Base-by-base conservation (phyloP, 768 basidiomycete species). In the Hydnum rufescens region DNA sequence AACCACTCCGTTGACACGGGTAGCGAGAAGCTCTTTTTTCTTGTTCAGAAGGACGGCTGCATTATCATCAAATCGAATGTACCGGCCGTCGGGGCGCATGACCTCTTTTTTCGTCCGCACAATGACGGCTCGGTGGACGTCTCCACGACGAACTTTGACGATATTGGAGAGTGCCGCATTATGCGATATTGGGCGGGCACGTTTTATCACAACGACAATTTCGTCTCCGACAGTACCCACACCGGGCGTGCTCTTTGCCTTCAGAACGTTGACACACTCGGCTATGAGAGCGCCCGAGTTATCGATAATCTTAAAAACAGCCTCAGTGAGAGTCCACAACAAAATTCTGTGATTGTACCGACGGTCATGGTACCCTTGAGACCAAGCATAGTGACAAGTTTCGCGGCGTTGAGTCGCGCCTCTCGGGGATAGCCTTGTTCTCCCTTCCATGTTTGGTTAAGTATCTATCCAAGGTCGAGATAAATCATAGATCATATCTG, bases 191-290 rank as follows among this genome's bases (percentile, higher is more conserved):
- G 90, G 88, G 13, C 90, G 76, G 3, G 93, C 92, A 53, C 79
- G 77, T 63, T 95, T 87, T 55, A 97, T 80, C 53, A 97, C 89
- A 53, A 88, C 89, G 58, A 93, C 89, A 55, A 95, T 88, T 65
- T 93, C 89, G 67, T 96, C 92, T 44, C 92, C 92, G 16, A 89
- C 84, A 30, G 76, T 73, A 31, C 89, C 93, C 77, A 85, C 86
- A 42, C 92, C 92, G 59, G 89, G 85, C 64, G 86, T 92, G 60
- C 89, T 86, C 66, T 96, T 97, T 64, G 86, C 79, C 66, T 96
- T 96, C 54, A 95, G 72, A 28, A 97, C 78, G 65, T 96, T 95
- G 64, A 97, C 87, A 62, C 90, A 95, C 71, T 96, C 93, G 39
- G 90, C 80, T 56, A 93, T 69, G 57, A 96, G 73, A 4, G 88